These are phyloP conservation scores for Nicotiana obtusifolia DNA, from an alignment of 257 asterid genomes.

Conservation along the genomic window DNA sequence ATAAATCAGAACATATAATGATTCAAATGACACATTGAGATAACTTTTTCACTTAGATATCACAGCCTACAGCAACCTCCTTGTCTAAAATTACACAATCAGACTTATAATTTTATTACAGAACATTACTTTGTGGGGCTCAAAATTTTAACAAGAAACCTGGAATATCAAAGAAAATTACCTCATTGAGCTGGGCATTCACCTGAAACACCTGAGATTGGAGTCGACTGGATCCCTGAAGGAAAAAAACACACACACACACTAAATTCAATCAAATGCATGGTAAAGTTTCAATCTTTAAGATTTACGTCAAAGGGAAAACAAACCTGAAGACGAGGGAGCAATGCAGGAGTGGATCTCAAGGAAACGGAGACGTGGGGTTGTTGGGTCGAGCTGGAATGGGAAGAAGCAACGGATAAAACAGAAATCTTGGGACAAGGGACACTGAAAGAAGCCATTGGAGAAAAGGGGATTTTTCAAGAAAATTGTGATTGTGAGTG, in stretches of 20 bases:
- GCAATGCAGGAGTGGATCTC: constrained; percentile 26
- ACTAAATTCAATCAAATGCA: background rate
- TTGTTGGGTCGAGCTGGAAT: constrained; percentile 10
- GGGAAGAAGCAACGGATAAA: constrained; percentile 26
- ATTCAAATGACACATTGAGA: background rate
- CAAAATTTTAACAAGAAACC: background rate
- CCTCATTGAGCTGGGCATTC: constrained; percentile 42
- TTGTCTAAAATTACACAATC: background rate
- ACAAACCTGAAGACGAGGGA: constrained; percentile 16
- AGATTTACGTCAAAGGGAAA: background rate
- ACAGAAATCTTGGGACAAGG: constrained; percentile 42
- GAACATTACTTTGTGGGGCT: background rate
- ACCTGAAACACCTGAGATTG: constrained; percentile 36
- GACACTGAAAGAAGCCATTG: constrained; percentile 47
- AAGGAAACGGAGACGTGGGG: constrained; percentile 28
- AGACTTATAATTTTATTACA: background rate
- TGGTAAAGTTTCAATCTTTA: constrained; percentile 4
- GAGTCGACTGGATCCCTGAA: constrained; percentile 26
- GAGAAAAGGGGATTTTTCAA: background rate
- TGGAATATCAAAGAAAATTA: constrained; percentile 1
- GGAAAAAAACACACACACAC: background rate
- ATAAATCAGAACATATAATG: background rate
- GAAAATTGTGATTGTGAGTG: background rate
- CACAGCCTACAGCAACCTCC: background rate
- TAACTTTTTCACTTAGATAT: background rate